Evolutionary conservation across 2,329 filamentous ascomycete species (phyloP).

Genomic region (Helotiales sp.): DNA sequence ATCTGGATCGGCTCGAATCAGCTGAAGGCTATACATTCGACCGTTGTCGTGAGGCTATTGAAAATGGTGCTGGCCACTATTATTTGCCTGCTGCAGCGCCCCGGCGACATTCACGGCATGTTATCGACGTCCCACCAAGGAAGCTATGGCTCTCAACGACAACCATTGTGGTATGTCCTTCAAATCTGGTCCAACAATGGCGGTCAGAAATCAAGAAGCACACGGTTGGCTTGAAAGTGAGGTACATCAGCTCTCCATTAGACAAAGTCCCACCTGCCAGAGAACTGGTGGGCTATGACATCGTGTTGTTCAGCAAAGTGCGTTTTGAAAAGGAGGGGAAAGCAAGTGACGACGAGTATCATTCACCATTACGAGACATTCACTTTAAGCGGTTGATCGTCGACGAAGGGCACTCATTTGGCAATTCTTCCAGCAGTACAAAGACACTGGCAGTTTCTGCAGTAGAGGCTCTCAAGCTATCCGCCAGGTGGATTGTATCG

Average conservation of each 20-base stretch:
- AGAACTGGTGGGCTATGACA: slow-evolving; percentile 66
- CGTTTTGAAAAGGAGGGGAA: slow-evolving; percentile 70
- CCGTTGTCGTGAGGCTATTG: slow-evolving; percentile 56
- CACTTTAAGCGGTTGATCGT: slow-evolving; percentile 89
- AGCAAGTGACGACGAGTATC: slow-evolving; percentile 49
- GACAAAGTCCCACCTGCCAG: slow-evolving; percentile 55
- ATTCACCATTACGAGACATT: slow-evolving; percentile 66
- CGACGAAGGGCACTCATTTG: slow-evolving; percentile 87
- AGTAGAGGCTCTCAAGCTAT: slow-evolving; percentile 57
- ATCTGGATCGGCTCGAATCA: slow-evolving; percentile 50
- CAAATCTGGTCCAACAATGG: slow-evolving; percentile 86
- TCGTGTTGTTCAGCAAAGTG: slow-evolving; percentile 74
- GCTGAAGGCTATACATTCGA: slow-evolving; percentile 46
- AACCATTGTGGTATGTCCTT: slow-evolving; percentile 78
- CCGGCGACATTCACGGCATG: slow-evolving; percentile 41
- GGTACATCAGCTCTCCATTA: slow-evolving; percentile 57
- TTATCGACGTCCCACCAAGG: slow-evolving; percentile 40
- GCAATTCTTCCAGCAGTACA: slow-evolving; percentile 56
- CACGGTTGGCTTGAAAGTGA: slow-evolving; percentile 62
- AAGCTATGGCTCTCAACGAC: slow-evolving; percentile 64
- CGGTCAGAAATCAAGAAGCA: slow-evolving; percentile 77
- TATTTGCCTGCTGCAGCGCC: slow-evolving; percentile 48
- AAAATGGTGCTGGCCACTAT: slow-evolving; percentile 60
- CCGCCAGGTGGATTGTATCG: slow-evolving; percentile 84
- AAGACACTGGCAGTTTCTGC: slow-evolving; percentile 56